Base-by-base conservation (phyloP, 2,329 filamentous ascomycete genomes). In the Clarireedia homoeocarpa region DNA sequence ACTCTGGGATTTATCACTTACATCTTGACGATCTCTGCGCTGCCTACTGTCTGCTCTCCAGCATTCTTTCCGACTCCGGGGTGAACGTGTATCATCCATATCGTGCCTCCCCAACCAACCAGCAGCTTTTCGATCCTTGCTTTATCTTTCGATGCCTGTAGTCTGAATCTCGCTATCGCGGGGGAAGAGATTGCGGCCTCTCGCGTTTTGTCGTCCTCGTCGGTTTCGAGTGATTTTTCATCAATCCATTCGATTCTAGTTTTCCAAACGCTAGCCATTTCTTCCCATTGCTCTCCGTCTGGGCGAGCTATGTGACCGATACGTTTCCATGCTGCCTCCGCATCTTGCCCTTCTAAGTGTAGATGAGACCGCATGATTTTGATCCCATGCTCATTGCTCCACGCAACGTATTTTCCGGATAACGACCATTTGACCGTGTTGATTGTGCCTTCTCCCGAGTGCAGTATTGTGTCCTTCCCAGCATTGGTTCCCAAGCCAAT, bases 241-340 rank as follows among this genome's bases (percentile, higher is more conserved):
- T 97, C 89, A 46, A 97, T 86, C 94, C 94, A 99, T 69, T 97
- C 91, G 1, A 85, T 84, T 23, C 91, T 81, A 2, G 89, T 89
- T 73, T 92, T 96, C 91, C 94, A 97, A 4, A 96, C 89, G 48
- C 88, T 83, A 0, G 91, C 91, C 91, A 99, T 96, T 44, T 95
- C 91, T 63, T 96, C 90, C 90, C 94, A 97, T 55, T 87, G 85
- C 7, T 87, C 84, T 5, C 87, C 88, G 65, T 90, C 88, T 2
- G 94, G 94, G 45, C 91, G 83, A 67, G 95, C 91, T 58, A 95
- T 86, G 68, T 97, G 92, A 24, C 89, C 91, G 60, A 99, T 89
- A 9, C 92, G 82, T 71, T 94, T 95, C 95, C 95, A 99, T 2
- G 91, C 89, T 62, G 87, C 85, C 15, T 96, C 91, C 1, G 80